Conservation (phyloP, 805 yeast species). For the Saccharomyces jurei region DNA sequence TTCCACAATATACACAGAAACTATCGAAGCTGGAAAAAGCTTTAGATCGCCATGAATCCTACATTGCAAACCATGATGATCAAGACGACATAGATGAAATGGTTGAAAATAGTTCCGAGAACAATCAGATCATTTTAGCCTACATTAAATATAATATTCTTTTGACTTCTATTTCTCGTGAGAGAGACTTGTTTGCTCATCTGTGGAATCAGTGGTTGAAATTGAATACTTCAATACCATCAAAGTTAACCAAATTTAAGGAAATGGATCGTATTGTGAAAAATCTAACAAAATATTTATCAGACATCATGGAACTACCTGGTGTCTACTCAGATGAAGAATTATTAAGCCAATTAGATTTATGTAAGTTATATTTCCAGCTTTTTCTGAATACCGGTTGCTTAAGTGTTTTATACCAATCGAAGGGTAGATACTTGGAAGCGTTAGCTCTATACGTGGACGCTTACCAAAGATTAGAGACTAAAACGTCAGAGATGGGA, state of each 20-base stretch:
- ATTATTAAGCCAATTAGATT: slow-evolving; percentile 34
- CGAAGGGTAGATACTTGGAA: slow-evolving; percentile 23
- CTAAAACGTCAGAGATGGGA: slow-evolving; percentile 4
- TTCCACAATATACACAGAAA: slow-evolving; percentile 47
- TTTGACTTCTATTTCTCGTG: slow-evolving; percentile 66
- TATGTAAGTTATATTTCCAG: slow-evolving; percentile 18
- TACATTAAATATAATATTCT: slow-evolving; percentile 63
- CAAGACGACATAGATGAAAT: slow-evolving; percentile 41
- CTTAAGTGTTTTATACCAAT: slow-evolving; percentile 23
- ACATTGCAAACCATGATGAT: slow-evolving; percentile 39
- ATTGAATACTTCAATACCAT: slow-evolving; percentile 12
- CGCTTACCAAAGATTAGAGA: slow-evolving; percentile 15
- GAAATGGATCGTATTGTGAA: slow-evolving; percentile 33
- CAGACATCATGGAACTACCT: slow-evolving; percentile 68
- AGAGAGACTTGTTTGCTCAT: slow-evolving; percentile 40
- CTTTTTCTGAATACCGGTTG: slow-evolving; percentile 19
- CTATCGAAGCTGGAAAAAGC: slow-evolving; percentile 65
- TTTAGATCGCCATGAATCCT: slow-evolving; percentile 48
- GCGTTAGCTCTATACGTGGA: slow-evolving; percentile 25
- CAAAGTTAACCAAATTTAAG: slow-evolving; percentile 24
- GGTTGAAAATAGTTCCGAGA: slow-evolving; percentile 37
- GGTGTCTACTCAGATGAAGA: slow-evolving; percentile 86
- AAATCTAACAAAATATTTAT: slow-evolving; percentile 42
- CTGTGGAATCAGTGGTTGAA: slow-evolving; percentile 24
- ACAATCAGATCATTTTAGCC: slow-evolving; percentile 66